phyloP scores from a whole-genome alignment of 768 basidiomycete genomes.

The Lanmaoa rubissima region DNA sequence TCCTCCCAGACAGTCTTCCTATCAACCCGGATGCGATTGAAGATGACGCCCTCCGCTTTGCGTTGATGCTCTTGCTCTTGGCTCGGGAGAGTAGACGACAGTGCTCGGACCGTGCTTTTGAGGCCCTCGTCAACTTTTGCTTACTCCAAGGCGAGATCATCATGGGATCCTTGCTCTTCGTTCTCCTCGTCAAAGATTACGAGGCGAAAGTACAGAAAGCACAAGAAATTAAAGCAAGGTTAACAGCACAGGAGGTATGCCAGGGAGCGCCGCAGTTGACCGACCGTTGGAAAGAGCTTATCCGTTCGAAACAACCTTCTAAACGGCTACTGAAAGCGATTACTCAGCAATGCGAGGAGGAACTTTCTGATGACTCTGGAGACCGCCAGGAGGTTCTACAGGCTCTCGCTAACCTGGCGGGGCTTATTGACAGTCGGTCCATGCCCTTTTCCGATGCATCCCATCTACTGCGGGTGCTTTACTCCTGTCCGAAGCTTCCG shows the following conservation, averaged over 20 bases:
- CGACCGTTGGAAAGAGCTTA: slow-evolving; percentile 21
- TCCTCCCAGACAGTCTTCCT: slow-evolving; percentile 20
- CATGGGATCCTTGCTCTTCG: slow-evolving; percentile 70
- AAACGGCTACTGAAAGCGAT: slow-evolving; percentile 36
- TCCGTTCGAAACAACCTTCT: slow-evolving; percentile 18
- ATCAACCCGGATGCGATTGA: slow-evolving; percentile 37
- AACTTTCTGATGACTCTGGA: slow-evolving; percentile 29
- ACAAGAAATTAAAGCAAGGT: slow-evolving; percentile 24
- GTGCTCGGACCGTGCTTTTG: slow-evolving; percentile 60
- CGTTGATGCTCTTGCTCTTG: slow-evolving; percentile 49
- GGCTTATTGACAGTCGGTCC: slow-evolving; percentile 48
- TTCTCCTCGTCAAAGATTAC: slow-evolving; percentile 61
- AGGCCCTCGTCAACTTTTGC: slow-evolving; percentile 57
- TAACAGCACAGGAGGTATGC: slow-evolving; percentile 17
- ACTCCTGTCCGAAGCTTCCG: slow-evolving; percentile 41
- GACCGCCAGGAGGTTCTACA: slow-evolving; percentile 45
- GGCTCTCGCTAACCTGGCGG: slow-evolving; percentile 57
- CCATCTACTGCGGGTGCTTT: slow-evolving; percentile 46
- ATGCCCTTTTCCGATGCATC: slow-evolving; percentile 46
- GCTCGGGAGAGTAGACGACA: slow-evolving; percentile 56
- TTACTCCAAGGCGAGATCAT: slow-evolving; percentile 79
- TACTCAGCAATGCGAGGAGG: slow-evolving; percentile 25
- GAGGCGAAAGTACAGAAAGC: slow-evolving; percentile 39
- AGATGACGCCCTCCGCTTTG: slow-evolving; percentile 45
- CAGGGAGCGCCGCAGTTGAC: slow-evolving; percentile 15